Conservation (phyloP, 108 stramenopile species). For the Skeletonema menzelii region DNA sequence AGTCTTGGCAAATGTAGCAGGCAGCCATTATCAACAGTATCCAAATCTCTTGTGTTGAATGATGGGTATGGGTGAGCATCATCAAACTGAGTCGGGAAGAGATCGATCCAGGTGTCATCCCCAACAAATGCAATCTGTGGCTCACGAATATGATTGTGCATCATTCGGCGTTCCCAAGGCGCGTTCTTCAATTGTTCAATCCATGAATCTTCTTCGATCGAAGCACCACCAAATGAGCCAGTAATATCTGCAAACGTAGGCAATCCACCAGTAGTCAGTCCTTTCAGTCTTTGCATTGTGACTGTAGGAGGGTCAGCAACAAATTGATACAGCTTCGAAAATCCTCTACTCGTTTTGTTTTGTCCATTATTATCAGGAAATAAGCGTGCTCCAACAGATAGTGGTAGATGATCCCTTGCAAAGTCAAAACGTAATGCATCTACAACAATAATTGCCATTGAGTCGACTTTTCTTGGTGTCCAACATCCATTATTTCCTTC, state of each 20-base stretch:
- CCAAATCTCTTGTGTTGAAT: slow-evolving; percentile 96
- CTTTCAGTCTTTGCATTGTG: slow-evolving; percentile 98
- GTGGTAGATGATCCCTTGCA: slow-evolving; percentile 72
- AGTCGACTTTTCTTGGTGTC: slow-evolving; percentile 75
- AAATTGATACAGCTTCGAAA: slow-evolving; percentile 78
- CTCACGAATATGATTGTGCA: slow-evolving; percentile 3
- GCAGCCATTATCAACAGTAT: slow-evolving; percentile 98
- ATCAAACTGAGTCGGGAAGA: slow-evolving; percentile 91
- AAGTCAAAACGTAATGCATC: slow-evolving; percentile 97
- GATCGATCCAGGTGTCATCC: slow-evolving; percentile 96
- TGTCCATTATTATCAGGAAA: slow-evolving; percentile 13
- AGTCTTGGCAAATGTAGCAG: slow-evolving; percentile 61
- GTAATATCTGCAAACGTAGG: slow-evolving; percentile 97
- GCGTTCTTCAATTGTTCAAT: slow-evolving; percentile 59
- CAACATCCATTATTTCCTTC: slow-evolving; percentile 59
- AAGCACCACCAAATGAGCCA: slow-evolving; percentile 66
- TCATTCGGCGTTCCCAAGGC: slow-evolving; percentile 4
- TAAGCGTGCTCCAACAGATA: slow-evolving; percentile 69
- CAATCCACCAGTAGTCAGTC: slow-evolving; percentile 93
- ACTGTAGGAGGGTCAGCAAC: slow-evolving; percentile 99
- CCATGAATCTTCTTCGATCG: slow-evolving; percentile 88
- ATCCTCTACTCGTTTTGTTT: slow-evolving; percentile 29
- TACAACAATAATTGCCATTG: slow-evolving; percentile 86
- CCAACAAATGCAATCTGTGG: slow-evolving; percentile 87
- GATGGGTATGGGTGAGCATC: slow-evolving; percentile 89